Evolutionary conservation across 768 basidiomycete species (phyloP).

Genomic region (Brasilioporus rufonigricans): DNA sequence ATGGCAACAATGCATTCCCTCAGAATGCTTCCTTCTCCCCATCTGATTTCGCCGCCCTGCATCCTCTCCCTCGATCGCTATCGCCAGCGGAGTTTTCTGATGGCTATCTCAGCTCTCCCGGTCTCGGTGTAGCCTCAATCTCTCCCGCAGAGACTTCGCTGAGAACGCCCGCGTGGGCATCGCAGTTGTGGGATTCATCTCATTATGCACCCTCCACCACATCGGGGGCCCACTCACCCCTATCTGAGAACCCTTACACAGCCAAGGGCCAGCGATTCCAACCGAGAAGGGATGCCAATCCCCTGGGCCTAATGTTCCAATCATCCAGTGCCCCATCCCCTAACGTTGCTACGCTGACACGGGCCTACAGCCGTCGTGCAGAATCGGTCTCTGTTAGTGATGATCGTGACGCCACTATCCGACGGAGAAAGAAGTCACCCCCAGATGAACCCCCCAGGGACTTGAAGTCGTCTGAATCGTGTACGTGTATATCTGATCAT

Average conservation of each 20-base stretch:
- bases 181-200: constrained; percentile 62
- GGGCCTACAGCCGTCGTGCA: constrained; percentile 64
- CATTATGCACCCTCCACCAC: constrained; percentile 45
- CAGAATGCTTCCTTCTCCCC: constrained; percentile 58
- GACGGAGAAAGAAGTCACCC: constrained; percentile 48
- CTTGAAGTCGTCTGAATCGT: constrained; percentile 42
- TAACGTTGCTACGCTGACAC: constrained; percentile 46
- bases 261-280: constrained; percentile 38
- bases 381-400: constrained; percentile 60
- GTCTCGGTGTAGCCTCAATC: constrained; percentile 51
- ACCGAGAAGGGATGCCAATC: constrained; percentile 39
- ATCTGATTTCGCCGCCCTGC: constrained; percentile 55
- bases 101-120: constrained; percentile 39
- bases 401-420: constrained; percentile 73
- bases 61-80: constrained; percentile 59
- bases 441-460: constrained; percentile 37
- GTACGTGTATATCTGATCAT: constrained; percentile 42
- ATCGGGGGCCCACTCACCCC: constrained; percentile 48
- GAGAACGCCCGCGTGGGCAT: constrained; percentile 61
- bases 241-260: constrained; percentile 40
- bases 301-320: constrained; percentile 60
- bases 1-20: constrained; percentile 46
- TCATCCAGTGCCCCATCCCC: constrained; percentile 70
- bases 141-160: constrained; percentile 62
- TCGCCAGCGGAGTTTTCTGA: constrained; percentile 57